A percentile compares a stretch with the other conserved stretches of the same genome.
Evolutionary conservation across 441 rosid genomes (phyloP).

Genomic region (Biscutella laevigata): DNA sequence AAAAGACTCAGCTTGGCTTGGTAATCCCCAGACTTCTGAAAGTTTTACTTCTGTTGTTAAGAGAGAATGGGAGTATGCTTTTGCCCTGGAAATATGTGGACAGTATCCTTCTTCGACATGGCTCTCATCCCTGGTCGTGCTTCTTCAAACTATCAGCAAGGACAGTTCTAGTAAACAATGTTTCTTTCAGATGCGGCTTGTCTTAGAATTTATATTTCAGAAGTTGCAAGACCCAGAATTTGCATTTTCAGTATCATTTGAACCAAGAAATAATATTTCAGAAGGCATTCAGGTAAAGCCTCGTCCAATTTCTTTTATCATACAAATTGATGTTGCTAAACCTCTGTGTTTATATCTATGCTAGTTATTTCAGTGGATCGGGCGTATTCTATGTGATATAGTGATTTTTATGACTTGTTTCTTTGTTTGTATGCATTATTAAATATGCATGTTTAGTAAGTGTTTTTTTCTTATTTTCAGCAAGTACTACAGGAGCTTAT

Average conservation of each 20-base stretch:
- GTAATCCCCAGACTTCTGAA: constrained; percentile 26
- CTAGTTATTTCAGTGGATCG: neutral
- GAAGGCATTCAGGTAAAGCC: constrained; percentile 64
- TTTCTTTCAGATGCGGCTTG: constrained; percentile 43
- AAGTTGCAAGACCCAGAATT: constrained; percentile 84
- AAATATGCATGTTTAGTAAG: neutral
- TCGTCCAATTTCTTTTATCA: neutral
- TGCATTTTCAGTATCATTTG: constrained; percentile 45
- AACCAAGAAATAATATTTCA: constrained; percentile 46
- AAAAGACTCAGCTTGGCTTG: constrained; percentile 39
- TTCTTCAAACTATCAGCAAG: constrained; percentile 44
- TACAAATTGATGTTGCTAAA: neutral
- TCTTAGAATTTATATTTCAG: constrained; percentile 49
- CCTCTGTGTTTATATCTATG: neutral
- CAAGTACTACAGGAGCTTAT: constrained; percentile 60
- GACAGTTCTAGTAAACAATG: constrained; percentile 35
- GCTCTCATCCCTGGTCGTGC: constrained; percentile 72
- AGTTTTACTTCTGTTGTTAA: constrained; percentile 29
- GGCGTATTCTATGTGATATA: neutral
- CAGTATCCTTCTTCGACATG: constrained; percentile 74
- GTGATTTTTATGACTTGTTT: constrained; percentile 8
- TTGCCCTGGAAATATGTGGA: constrained; percentile 66
- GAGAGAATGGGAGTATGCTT: constrained; percentile 82
- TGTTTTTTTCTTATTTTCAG: constrained; percentile 32
- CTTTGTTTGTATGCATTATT: constrained; percentile 6